Conservation (phyloP, 73 alveolate species). For the Blepharisma stoltei region DNA sequence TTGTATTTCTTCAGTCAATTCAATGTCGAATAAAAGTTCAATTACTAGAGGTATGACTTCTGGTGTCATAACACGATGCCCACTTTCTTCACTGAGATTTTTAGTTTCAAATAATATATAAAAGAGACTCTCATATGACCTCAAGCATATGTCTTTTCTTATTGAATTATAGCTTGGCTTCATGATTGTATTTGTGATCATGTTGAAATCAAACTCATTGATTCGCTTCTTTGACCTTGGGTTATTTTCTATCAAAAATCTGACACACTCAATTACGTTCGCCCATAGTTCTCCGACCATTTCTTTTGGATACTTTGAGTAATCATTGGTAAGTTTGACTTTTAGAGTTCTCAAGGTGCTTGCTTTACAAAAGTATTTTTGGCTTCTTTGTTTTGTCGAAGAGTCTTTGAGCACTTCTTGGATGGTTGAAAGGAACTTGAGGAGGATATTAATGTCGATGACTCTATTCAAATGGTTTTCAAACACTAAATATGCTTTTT, state of each 20-base stretch:
- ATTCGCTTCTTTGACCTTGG: neutral
- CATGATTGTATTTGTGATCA: neutral
- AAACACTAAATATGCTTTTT: neutral
- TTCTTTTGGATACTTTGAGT: neutral
- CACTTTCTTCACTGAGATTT: neutral
- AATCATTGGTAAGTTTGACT: neutral
- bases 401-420: conserved; percentile 20
- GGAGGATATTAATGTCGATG: neutral
- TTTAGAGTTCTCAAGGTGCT: neutral
- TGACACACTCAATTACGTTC: neutral
- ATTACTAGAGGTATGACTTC: conserved; percentile 6
- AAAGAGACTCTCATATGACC: neutral
- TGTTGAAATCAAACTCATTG: neutral
- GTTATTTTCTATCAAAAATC: conserved; percentile 1
- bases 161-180: neutral
- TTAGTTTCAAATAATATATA: neutral
- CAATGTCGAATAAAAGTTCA: neutral
- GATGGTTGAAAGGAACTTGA: neutral
- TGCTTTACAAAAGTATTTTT: conserved; percentile 5
- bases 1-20: neutral
- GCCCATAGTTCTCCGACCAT: neutral
- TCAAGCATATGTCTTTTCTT: neutral
- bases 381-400: neutral
- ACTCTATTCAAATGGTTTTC: neutral
- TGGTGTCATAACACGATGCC: neutral